phyloP scores from a whole-genome alignment of 2,329 filamentous ascomycete genomes.

The Hymenoscyphus fraxineus region DNA sequence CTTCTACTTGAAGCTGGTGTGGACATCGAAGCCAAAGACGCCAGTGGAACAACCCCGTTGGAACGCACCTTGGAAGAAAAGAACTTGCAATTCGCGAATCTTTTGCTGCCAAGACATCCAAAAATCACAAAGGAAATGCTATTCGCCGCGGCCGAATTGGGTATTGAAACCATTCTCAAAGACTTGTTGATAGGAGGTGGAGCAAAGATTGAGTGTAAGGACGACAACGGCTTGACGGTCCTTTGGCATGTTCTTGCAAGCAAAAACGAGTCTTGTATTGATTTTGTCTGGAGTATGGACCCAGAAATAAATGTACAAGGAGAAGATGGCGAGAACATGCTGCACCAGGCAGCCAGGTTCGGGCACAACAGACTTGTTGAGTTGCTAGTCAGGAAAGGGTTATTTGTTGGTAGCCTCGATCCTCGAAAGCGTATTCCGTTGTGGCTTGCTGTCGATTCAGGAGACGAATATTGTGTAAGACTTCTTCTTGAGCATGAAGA shows the following conservation, averaged over 20 bases:
- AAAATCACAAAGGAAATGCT: background rate
- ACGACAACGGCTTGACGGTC: background rate
- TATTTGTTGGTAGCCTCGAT: background rate
- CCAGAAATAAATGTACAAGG: conserved; percentile 2
- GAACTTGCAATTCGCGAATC: background rate
- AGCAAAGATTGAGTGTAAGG: background rate
- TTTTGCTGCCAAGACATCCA: background rate
- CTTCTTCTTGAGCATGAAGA: background rate
- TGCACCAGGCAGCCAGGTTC: background rate
- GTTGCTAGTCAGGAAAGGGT: background rate
- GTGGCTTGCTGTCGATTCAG: conserved; percentile 1
- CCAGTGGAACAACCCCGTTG: background rate
- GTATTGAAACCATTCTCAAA: background rate
- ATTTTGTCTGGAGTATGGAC: background rate
- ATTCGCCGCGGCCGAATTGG: background rate
- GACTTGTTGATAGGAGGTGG: background rate
- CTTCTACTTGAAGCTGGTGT: background rate
- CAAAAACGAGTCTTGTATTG: background rate
- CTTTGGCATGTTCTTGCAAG: conserved; percentile 1
- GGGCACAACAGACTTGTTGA: background rate
- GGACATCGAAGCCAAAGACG: conserved; percentile 18
- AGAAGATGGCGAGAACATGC: background rate
- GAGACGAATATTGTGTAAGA: background rate
- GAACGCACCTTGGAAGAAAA: background rate
- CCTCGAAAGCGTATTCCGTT: background rate